A percentile compares a stretch with the other conserved stretches of the same genome.
Evolutionary conservation across 805 yeast species (phyloP).

Genomic region (Kazachstania psychrophila): DNA sequence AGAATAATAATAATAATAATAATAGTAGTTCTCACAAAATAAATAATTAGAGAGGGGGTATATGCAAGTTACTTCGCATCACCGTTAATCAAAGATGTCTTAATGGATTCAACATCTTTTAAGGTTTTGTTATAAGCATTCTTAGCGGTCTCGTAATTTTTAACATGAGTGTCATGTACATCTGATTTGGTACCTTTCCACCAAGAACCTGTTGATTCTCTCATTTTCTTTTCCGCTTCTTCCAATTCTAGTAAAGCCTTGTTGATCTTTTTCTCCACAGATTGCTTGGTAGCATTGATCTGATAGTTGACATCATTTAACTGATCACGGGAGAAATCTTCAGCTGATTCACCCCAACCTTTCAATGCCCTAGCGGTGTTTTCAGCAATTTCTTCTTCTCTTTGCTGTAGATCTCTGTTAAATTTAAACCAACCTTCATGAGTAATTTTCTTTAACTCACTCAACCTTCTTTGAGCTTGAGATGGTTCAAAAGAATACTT

Average conservation of each 20-base stretch:
- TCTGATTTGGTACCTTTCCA: not conserved
- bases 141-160: slow-evolving; percentile 2
- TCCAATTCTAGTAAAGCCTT: not conserved
- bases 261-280: not conserved
- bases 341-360: slow-evolving; percentile 42
- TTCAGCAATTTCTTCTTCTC: slow-evolving; percentile 30
- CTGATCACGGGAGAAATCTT: slow-evolving; percentile 36
- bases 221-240: slow-evolving; percentile 1
- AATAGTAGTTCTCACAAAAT: too few relatives aligned
- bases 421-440: slow-evolving; percentile 30
- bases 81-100: too few relatives aligned
- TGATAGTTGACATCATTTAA: slow-evolving; percentile 29
- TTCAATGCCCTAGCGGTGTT: slow-evolving; percentile 31
- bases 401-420: slow-evolving; percentile 12
- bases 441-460: slow-evolving; percentile 30
- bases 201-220: not conserved
- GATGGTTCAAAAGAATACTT: not conserved
- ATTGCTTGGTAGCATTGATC: slow-evolving; percentile 27
- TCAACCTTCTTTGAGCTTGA: slow-evolving; percentile 15
- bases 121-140: slow-evolving; percentile 1
- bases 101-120: slow-evolving; percentile 1
- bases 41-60: too few relatives aligned
- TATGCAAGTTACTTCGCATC: too few relatives aligned
- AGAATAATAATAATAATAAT: too few relatives aligned
- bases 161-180: not conserved